Conservation (phyloP, 2,329 filamentous ascomycete genomes). For the Aureobasidium pullulans region DNA sequence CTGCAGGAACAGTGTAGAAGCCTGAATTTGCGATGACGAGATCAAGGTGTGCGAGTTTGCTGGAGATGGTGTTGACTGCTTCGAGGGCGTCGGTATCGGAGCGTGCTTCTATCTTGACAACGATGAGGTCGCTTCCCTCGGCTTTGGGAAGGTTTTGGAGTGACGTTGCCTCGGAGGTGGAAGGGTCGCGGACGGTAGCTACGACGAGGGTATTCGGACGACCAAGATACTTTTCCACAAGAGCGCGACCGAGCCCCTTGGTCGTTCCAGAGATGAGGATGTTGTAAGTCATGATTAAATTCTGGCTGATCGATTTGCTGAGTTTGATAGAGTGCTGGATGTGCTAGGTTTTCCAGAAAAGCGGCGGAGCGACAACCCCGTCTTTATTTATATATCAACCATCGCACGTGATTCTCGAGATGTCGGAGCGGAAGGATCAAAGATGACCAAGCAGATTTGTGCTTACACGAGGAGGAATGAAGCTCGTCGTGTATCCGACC, state of each 20-base stretch:
- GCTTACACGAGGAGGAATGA: too few species aligned
- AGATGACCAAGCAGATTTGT: too few species aligned
- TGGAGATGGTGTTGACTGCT: neutral
- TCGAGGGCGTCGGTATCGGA: neutral
- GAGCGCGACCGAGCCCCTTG: neutral
- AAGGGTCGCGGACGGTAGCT: neutral
- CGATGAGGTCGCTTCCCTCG: neutral
- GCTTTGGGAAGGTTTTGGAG: neutral
- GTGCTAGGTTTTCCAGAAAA: too few species aligned
- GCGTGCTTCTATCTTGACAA: neutral
- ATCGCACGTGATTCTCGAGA: too few species aligned
- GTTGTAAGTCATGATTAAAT: neutral
- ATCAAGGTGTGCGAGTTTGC: neutral
- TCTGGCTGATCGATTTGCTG: neutral
- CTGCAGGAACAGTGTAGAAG: neutral
- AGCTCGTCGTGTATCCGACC: too few species aligned
- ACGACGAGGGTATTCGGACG: neutral
- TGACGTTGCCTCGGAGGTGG: neutral
- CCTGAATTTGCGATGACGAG: slow-evolving; percentile 1
- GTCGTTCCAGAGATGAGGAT: slow-evolving; percentile 1
- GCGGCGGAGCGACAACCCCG: too few species aligned
- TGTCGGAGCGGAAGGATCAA: too few species aligned
- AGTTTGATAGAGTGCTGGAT: too few species aligned
- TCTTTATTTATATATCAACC: too few species aligned
- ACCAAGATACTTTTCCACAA: neutral